Conservation (phyloP, 495 filamentous ascomycete species). For the Aspergillus sparsus region DNA sequence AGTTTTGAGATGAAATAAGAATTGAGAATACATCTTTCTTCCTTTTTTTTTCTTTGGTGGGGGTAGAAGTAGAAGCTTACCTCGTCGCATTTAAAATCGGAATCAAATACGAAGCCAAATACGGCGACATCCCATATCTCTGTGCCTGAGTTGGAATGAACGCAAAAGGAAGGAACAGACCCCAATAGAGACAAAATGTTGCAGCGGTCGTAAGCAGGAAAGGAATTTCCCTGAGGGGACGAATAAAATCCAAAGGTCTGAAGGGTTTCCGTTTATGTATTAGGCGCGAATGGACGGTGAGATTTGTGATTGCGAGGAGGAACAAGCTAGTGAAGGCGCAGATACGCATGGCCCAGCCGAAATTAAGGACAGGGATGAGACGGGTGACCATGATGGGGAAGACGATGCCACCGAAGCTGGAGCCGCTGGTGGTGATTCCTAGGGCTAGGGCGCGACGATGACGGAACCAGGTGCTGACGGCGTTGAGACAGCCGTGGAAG, state of each 20-base stretch:
- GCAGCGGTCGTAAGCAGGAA: constrained; percentile 53
- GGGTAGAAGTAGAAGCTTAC: constrained; percentile 14
- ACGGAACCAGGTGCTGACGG: constrained; percentile 52
- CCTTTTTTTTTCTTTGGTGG: constrained; percentile 2
- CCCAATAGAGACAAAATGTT: constrained; percentile 32
- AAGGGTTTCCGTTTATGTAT: constrained; percentile 25
- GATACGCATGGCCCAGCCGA: constrained; percentile 45
- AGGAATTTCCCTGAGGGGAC: constrained; percentile 55
- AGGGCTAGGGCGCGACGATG: constrained; percentile 53
- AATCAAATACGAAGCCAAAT: constrained; percentile 33
- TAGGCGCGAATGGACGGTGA: constrained; percentile 35
- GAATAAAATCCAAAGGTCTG: constrained; percentile 29
- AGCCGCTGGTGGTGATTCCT: constrained; percentile 53
- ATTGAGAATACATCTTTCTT: not conserved
- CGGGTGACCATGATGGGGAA: constrained; percentile 44
- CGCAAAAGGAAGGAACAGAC: constrained; percentile 39
- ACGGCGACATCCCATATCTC: constrained; percentile 28
- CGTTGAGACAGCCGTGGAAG: constrained; percentile 27
- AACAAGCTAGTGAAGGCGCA: constrained; percentile 42
- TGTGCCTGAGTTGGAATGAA: constrained; percentile 32
- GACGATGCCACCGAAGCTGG: constrained; percentile 56
- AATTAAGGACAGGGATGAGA: constrained; percentile 39
- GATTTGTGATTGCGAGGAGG: constrained; percentile 33
- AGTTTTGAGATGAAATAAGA: not conserved
- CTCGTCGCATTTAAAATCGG: constrained; percentile 36